A percentile compares a stretch with the other conserved stretches of the same genome.
phyloP scores from a whole-genome alignment of 2,329 filamentous ascomycete species.

The Ascochyta pisi region DNA sequence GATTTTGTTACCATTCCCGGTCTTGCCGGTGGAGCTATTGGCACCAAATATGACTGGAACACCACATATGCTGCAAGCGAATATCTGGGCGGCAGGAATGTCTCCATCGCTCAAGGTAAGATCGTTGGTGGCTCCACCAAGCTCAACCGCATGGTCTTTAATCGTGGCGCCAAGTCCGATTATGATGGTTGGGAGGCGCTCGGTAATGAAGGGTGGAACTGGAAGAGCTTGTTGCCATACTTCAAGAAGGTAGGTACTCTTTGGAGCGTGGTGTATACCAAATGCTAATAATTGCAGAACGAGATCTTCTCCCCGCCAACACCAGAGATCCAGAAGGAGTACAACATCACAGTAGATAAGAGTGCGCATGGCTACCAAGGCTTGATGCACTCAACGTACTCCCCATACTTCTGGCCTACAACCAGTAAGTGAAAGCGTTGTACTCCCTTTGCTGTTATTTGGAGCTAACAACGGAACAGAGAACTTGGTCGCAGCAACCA shows the following conservation, averaged over 20 bases:
- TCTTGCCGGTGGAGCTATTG: conserved; percentile 31
- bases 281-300: conserved; percentile 22
- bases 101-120: conserved; percentile 27
- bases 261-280: no score
- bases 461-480: conserved; percentile 17
- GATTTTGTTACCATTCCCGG: conserved; percentile 33
- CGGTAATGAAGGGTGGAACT: conserved; percentile 38
- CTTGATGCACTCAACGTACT: conserved; percentile 28
- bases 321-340: conserved; percentile 25
- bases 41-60: conserved; percentile 39
- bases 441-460: no score
- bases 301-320: conserved; percentile 30
- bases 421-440: conserved; percentile 21
- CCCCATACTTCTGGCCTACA: conserved; percentile 31
- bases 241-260: conserved; percentile 29
- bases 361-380: conserved; percentile 25
- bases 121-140: conserved; percentile 35
- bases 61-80: conserved; percentile 23
- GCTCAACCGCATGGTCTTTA: conserved; percentile 51
- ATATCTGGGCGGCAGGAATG: conserved; percentile 19
- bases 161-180: conserved; percentile 37
- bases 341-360: conserved; percentile 25
- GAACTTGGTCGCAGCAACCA: conserved; percentile 27
- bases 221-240: conserved; percentile 34
- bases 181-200: conserved; percentile 41